A percentile compares a stretch with the other conserved stretches of the same genome.
phyloP scores from a whole-genome alignment of 495 filamentous ascomycete genomes.

The Aspergillus coremiiformis region DNA sequence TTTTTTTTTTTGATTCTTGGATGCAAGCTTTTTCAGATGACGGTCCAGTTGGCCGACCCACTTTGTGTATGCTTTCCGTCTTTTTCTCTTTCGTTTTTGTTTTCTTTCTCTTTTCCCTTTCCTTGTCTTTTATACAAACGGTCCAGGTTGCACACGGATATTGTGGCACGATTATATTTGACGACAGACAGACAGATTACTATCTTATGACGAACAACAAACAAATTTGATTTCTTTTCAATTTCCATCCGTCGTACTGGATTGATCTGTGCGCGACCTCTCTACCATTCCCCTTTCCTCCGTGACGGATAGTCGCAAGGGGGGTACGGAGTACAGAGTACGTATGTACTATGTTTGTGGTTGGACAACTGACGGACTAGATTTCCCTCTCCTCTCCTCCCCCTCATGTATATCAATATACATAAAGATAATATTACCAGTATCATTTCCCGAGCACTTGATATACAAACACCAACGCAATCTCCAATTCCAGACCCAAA shows the following conservation, averaged over 20 bases:
- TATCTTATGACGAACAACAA: constrained; percentile 7
- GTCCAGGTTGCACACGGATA: constrained; percentile 1
- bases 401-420: no score
- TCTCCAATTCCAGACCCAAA: not conserved
- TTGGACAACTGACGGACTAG: not conserved
- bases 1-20: not conserved
- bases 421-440: no score
- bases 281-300: not conserved
- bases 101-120: not conserved
- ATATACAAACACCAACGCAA: no score
- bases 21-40: not conserved
- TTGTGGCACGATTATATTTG: constrained; percentile 9
- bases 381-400: not conserved
- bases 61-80: not conserved
- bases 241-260: not conserved
- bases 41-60: not conserved
- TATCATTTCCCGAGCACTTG: no score
- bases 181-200: constrained; percentile 8
- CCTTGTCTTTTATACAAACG: constrained; percentile 1
- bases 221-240: not conserved
- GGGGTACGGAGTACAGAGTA: no score
- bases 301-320: no score
- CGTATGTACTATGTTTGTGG: no score
- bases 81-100: not conserved
- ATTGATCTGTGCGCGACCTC: not conserved